Base-by-base conservation (phyloP, 768 basidiomycete species). In the Crucibulum laeve region DNA sequence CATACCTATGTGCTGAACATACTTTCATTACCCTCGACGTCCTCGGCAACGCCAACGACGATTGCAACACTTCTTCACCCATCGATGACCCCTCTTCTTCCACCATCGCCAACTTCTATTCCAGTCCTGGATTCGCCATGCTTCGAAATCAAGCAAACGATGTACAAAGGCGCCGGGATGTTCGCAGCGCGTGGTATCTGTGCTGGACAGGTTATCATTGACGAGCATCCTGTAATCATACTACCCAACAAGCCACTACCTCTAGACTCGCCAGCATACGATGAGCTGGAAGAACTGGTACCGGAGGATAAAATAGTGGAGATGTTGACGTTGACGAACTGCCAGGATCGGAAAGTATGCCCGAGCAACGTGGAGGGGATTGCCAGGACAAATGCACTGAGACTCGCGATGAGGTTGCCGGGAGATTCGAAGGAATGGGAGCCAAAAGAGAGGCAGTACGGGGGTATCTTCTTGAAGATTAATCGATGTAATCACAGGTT, bases 401-500 rank as follows among this genome's bases (percentile, higher is more conserved):
- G 7, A 17, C 51, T 67, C 11, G 53, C 55, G 22, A 53, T 74
- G 23, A 63, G 68, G 17, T 53, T 73, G 24, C 37, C 44, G 22
- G 57, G 56, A 22, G 49, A 42, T 7, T 14, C 32, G 45, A 64
- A 55, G 49, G 55, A 40, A 24, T 52, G 38, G 41, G 47, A 53
- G 8, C 19, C 40, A 4, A 47, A 56, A 4, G 51, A 51, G 14
- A 45, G 44, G 40, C 61, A 69, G 30, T 73, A 74, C 39, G 71
- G 73, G 8, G 73, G 62, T 4, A 61, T 69, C 0, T 74, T 70
- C 50, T 60, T 68, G 11, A 56, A 59, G 24, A 63, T 73, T 22
- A 69, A 70, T 49, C 61, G 73, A 10, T 59, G 59, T 25, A 76
- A 76, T 46, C 74, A 76, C 40, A 71, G 68, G 69, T 69, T 23